Conservation (phyloP, 2,329 filamentous ascomycete species). For the Cercospora sojina region DNA sequence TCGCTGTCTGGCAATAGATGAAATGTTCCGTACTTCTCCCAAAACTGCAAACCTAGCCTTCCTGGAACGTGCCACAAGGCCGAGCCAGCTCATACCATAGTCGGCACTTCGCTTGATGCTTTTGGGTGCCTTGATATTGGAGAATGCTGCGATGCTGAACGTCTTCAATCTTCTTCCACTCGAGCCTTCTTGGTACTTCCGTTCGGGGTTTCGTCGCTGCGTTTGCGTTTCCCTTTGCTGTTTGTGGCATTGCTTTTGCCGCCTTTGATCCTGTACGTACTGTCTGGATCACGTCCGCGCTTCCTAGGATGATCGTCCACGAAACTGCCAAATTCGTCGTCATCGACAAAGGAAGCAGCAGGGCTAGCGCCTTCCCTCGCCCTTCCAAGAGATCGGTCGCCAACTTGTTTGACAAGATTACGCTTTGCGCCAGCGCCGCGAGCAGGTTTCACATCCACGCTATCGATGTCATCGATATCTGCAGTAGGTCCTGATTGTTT, state of each 20-base stretch:
- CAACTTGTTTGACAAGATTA: conserved; percentile 40
- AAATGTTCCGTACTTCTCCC: not conserved
- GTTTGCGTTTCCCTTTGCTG: conserved; percentile 44
- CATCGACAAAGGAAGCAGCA: conserved; percentile 35
- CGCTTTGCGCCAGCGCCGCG: conserved; percentile 35
- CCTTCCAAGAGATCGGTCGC: conserved; percentile 38
- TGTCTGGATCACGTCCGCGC: conserved; percentile 41
- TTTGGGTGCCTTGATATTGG: not conserved
- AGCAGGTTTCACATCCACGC: conserved; percentile 70
- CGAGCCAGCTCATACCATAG: not conserved
- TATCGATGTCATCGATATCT: conserved; percentile 59
- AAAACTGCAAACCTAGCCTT: not conserved
- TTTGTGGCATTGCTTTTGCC: conserved; percentile 45
- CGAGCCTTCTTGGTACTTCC: conserved; percentile 29
- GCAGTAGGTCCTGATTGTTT: conserved; percentile 24
- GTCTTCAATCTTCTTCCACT: conserved; percentile 18
- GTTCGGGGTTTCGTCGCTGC: conserved; percentile 24
- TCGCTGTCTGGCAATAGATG: not conserved
- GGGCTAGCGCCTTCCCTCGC: conserved; percentile 39
- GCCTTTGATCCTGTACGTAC: conserved; percentile 51
- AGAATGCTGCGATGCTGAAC: not conserved
- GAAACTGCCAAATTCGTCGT: conserved; percentile 42
- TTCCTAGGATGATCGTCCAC: conserved; percentile 34
- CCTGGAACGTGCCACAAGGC: not conserved
- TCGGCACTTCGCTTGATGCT: not conserved